Evolutionary conservation across 2,329 filamentous ascomycete genomes (phyloP).

Genomic region (Xylaria sp.): DNA sequence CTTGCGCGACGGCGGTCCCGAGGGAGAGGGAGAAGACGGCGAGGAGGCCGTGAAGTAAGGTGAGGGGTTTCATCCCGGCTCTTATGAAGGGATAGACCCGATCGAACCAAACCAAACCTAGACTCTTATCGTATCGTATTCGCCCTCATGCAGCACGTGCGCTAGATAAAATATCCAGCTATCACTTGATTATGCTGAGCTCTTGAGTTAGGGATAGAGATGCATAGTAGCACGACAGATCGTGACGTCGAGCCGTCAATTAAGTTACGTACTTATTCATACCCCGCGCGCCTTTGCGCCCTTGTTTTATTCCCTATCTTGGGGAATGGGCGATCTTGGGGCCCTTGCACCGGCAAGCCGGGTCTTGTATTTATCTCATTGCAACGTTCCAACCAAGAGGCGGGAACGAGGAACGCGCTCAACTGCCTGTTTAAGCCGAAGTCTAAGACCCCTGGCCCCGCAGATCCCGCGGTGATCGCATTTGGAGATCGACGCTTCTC

Average conservation of each 20-base stretch:
- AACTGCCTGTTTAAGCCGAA: conserved; percentile 9
- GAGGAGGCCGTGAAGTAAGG: conserved; percentile 13
- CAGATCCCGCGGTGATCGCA: neutral
- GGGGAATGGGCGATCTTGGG: neutral
- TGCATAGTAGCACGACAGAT: too few relatives aligned
- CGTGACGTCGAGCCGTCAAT: too few relatives aligned
- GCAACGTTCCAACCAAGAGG: conserved; percentile 2
- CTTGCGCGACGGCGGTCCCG: conserved; percentile 32
- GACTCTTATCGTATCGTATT: neutral
- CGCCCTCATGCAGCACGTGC: neutral
- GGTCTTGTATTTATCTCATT: neutral
- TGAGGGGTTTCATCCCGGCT: conserved; percentile 17
- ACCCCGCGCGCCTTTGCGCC: neutral
- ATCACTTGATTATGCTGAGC: too few relatives aligned
- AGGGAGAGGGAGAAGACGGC: conserved; percentile 1
- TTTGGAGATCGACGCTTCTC: neutral
- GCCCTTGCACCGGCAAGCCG: neutral
- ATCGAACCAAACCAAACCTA: neutral
- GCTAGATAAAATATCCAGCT: neutral
- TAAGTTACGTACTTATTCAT: neutral
- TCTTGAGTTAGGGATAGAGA: neutral
- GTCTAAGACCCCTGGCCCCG: neutral
- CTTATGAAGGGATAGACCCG: neutral
- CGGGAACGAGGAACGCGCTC: neutral
- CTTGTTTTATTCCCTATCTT: neutral